A percentile compares a stretch with the other conserved stretches of the same genome.
These are phyloP conservation scores for Saccharomyces paradoxus DNA, from an alignment of 805 yeast species.

Conservation along the genomic window DNA sequence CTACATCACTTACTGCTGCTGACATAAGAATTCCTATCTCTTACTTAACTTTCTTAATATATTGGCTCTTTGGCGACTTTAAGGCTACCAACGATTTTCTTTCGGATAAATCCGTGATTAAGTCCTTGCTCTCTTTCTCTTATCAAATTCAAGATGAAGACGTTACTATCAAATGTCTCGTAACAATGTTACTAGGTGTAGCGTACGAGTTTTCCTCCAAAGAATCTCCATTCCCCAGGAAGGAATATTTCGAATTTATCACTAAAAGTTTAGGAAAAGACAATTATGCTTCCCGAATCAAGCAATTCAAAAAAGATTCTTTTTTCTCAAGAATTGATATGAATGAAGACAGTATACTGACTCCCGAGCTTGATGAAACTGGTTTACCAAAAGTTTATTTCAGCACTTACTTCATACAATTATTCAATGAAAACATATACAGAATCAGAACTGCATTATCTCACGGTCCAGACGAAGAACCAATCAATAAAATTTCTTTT, in stretches of 20 bases:
- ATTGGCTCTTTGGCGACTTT: constrained; percentile 73
- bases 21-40: constrained; percentile 77
- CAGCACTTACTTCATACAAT: constrained; percentile 49
- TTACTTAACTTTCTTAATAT: constrained; percentile 62
- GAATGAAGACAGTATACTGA: constrained; percentile 37
- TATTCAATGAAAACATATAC: constrained; percentile 60
- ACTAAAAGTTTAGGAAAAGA: constrained; percentile 70
- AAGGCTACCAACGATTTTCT: constrained; percentile 70
- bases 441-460: constrained; percentile 65
- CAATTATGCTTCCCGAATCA: constrained; percentile 63
- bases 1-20: constrained; percentile 49
- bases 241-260: constrained; percentile 53
- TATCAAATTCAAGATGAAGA: constrained; percentile 45
- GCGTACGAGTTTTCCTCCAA: constrained; percentile 74
- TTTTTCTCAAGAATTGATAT: constrained; percentile 46
- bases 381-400: constrained; percentile 85
- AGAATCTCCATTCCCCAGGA: constrained; percentile 46
- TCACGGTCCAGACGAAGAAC: constrained; percentile 68
- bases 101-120: constrained; percentile 55
- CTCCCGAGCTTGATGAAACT: constrained; percentile 58
- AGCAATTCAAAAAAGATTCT: constrained; percentile 57
- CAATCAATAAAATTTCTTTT: constrained; percentile 55
- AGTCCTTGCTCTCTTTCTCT: constrained; percentile 59
- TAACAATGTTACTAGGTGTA: constrained; percentile 62
- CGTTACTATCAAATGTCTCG: constrained; percentile 61